A percentile compares a stretch with the other conserved stretches of the same genome.
Conservation (phyloP, 495 filamentous ascomycete genomes). For the Podospora fimiseda region DNA sequence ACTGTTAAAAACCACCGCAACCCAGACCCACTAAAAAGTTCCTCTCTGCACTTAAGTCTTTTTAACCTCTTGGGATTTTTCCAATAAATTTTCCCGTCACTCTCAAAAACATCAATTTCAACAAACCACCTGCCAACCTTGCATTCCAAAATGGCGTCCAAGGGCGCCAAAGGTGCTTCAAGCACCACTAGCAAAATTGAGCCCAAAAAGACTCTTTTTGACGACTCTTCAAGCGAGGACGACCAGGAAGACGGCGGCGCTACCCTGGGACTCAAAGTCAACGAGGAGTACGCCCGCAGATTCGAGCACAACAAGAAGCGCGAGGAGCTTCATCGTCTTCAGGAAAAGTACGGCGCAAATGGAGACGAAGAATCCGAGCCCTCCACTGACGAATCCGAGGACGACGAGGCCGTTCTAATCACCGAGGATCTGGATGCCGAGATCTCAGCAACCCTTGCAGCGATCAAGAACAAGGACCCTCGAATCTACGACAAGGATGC, state of each 20-base stretch:
- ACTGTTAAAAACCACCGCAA: not conserved
- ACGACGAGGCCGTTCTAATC: slow-evolving; percentile 78
- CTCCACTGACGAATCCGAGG: slow-evolving; percentile 72
- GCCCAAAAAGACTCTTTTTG: slow-evolving; percentile 24
- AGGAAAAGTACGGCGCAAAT: slow-evolving; percentile 65
- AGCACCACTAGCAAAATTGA: slow-evolving; percentile 2
- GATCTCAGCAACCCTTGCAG: slow-evolving; percentile 74
- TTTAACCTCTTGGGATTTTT: not conserved
- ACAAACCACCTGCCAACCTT: not conserved
- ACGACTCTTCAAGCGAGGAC: slow-evolving; percentile 38
- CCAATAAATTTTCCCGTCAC: not conserved
- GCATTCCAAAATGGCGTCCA: slow-evolving; percentile 12
- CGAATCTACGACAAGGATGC: slow-evolving; percentile 73
- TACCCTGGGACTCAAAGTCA: slow-evolving; percentile 68
- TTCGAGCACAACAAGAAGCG: slow-evolving; percentile 97
- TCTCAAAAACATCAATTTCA: not conserved
- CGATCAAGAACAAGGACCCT: slow-evolving; percentile 85
- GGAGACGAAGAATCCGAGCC: slow-evolving; percentile 49
- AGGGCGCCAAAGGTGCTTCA: slow-evolving; percentile 10
- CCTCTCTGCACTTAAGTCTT: not conserved
- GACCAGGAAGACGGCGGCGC: slow-evolving; percentile 53
- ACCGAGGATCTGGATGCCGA: slow-evolving; percentile 78
- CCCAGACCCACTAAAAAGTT: slow-evolving; percentile 25
- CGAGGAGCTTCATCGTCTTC: slow-evolving; percentile 80
- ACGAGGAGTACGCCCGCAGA: slow-evolving; percentile 78